Evolutionary conservation across 352 stramenopile species (phyloP).

Genomic region (Pythium folliculosum): DNA sequence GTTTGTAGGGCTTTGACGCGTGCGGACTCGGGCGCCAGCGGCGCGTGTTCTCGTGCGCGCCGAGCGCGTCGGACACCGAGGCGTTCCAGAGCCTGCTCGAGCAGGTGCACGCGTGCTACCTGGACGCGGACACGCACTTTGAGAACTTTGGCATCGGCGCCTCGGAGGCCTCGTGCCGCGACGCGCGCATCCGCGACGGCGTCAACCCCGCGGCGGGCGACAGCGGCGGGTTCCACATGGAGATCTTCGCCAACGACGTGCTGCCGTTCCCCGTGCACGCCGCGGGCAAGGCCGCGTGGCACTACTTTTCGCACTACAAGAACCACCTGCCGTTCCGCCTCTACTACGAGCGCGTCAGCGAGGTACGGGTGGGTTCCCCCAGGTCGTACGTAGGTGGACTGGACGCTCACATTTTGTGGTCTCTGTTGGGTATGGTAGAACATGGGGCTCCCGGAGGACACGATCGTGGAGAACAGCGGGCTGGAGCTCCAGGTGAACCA

Average conservation of each 20-base stretch:
- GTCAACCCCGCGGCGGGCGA: slow-evolving; percentile 18
- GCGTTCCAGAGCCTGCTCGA: slow-evolving; percentile 21
- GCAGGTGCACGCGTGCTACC: slow-evolving; percentile 18
- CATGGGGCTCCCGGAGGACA: slow-evolving; percentile 41
- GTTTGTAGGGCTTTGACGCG: slow-evolving; percentile 19
- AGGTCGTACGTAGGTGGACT: too few relatives aligned
- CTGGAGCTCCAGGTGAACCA: slow-evolving; percentile 53
- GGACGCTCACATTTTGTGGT: too few relatives aligned
- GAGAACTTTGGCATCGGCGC: slow-evolving; percentile 17
- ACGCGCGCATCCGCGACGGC: slow-evolving; percentile 27
- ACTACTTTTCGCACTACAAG: slow-evolving; percentile 29
- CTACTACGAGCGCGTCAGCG: slow-evolving; percentile 29
- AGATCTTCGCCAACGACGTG: slow-evolving; percentile 31
- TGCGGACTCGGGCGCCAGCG: slow-evolving; percentile 18
- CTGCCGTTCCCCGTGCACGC: slow-evolving; percentile 27
- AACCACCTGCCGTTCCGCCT: slow-evolving; percentile 31
- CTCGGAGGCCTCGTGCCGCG: slow-evolving; percentile 23
- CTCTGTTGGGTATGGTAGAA: slow-evolving; percentile 2
- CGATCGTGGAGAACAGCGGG: slow-evolving; percentile 60
- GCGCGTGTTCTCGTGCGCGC: slow-evolving; percentile 20
- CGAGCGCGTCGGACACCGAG: slow-evolving; percentile 1
- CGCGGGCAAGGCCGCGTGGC: slow-evolving; percentile 26
- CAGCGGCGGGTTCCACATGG: slow-evolving; percentile 10
- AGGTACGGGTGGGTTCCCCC: too few relatives aligned
- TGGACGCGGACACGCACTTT: slow-evolving; percentile 19